Conservation (phyloP, 768 basidiomycete genomes). For the Serendipita sp. region DNA sequence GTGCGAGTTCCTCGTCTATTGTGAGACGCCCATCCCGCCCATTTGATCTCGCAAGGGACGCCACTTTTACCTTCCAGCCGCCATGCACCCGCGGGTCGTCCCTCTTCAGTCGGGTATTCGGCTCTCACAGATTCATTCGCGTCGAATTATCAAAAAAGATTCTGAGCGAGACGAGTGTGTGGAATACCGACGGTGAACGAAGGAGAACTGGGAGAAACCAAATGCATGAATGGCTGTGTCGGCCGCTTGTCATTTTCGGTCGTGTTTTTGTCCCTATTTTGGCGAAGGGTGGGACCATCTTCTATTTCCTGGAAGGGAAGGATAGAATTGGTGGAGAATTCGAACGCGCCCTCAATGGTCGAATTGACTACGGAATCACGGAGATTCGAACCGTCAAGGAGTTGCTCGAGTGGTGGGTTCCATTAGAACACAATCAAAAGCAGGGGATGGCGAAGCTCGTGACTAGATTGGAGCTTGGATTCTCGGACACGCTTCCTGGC, state of each 20-base stretch:
- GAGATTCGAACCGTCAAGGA: background rate
- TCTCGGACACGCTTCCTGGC: slow-evolving; percentile 3
- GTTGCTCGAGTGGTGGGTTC: background rate
- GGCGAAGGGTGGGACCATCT: background rate
- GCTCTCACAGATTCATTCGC: background rate
- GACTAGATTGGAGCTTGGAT: background rate
- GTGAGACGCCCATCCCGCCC: background rate
- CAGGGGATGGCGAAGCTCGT: background rate
- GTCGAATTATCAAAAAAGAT: background rate
- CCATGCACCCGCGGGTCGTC: background rate
- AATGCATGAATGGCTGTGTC: too few relatives aligned
- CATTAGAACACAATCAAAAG: background rate
- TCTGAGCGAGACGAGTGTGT: background rate
- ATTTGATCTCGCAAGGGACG: background rate
- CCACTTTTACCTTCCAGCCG: background rate
- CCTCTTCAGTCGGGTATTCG: background rate
- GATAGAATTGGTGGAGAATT: background rate
- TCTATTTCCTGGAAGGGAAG: background rate
- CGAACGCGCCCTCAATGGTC: background rate
- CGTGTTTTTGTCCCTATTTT: background rate
- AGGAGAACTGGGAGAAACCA: background rate
- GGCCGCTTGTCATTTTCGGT: background rate
- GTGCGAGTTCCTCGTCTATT: background rate
- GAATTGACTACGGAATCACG: background rate
- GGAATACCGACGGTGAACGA: background rate